phyloP scores from a whole-genome alignment of 208 protist species.

The Leishmania aethiopica region DNA sequence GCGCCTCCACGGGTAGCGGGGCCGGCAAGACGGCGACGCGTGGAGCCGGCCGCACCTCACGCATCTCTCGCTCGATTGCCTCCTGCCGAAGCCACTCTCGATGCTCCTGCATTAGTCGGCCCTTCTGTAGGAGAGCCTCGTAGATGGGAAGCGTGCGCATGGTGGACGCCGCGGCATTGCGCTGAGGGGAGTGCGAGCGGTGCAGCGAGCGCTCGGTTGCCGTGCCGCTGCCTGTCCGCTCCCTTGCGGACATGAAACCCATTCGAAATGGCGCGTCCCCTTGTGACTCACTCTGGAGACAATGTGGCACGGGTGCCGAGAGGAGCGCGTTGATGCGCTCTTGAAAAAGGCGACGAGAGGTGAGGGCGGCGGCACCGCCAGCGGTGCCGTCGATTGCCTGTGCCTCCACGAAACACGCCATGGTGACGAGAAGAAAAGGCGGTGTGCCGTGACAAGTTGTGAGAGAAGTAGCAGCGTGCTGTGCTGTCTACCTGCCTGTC shows the following conservation, averaged over 20 bases:
- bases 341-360: slow-evolving; percentile 21
- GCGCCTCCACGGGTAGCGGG: neutral
- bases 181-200: neutral
- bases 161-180: neutral
- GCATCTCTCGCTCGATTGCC: slow-evolving; percentile 49
- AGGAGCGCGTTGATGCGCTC: slow-evolving; percentile 46
- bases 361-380: neutral
- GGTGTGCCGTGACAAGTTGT: neutral
- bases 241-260: neutral
- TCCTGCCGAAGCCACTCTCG: slow-evolving; percentile 37
- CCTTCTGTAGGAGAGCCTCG: slow-evolving; percentile 76
- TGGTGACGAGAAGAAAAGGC: neutral
- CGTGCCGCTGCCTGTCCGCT: neutral
- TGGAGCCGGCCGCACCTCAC: slow-evolving; percentile 48
- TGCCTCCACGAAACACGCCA: neutral
- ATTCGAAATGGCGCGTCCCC: neutral
- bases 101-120: slow-evolving; percentile 48
- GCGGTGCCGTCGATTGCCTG: no score
- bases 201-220: neutral
- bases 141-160: slow-evolving; percentile 39
- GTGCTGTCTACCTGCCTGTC: neutral
- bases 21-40: neutral
- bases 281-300: slow-evolving; percentile 24
- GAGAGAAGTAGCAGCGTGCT: neutral
- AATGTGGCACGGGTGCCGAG: slow-evolving; percentile 48